These are phyloP conservation scores for Podaxis mareebaensis DNA, from an alignment of 768 basidiomycete species.

Conservation along the genomic window DNA sequence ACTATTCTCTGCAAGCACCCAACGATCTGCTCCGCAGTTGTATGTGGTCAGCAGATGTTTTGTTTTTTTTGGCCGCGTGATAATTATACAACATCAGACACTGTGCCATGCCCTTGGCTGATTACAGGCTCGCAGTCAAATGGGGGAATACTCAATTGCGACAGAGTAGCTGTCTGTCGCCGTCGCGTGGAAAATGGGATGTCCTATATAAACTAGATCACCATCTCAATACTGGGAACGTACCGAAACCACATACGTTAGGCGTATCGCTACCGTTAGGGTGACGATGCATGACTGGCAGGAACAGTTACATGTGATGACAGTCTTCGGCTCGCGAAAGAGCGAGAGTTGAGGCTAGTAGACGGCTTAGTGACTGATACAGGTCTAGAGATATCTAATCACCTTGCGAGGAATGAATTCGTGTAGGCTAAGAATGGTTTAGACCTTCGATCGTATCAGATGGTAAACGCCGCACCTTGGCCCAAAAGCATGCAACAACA, in stretches of 20 bases:
- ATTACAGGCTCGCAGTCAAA: neutral
- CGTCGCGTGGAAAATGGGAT: neutral
- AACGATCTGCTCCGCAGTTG: no score
- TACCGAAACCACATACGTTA: neutral
- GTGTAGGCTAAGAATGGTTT: slow-evolving; percentile 15
- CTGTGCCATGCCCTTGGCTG: neutral
- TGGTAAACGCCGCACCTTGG: slow-evolving; percentile 14
- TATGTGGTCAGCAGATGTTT: neutral
- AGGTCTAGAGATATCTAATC: neutral
- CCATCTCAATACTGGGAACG: neutral
- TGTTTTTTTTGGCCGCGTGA: neutral
- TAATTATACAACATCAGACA: neutral
- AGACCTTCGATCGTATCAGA: neutral
- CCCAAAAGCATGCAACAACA: slow-evolving; percentile 18
- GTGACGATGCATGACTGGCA: neutral
- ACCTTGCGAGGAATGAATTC: slow-evolving; percentile 19
- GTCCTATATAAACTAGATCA: neutral
- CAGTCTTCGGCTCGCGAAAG: neutral
- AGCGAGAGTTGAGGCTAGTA: slow-evolving; percentile 14
- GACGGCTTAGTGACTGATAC: neutral
- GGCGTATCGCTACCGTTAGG: neutral
- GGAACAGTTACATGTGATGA: neutral
- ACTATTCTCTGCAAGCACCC: no score
- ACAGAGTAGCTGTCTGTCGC: neutral
- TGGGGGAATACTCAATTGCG: neutral